These are phyloP conservation scores for Tausonia pullulans DNA, from an alignment of 1,284 basidiomycete genomes.

Conservation along the genomic window DNA sequence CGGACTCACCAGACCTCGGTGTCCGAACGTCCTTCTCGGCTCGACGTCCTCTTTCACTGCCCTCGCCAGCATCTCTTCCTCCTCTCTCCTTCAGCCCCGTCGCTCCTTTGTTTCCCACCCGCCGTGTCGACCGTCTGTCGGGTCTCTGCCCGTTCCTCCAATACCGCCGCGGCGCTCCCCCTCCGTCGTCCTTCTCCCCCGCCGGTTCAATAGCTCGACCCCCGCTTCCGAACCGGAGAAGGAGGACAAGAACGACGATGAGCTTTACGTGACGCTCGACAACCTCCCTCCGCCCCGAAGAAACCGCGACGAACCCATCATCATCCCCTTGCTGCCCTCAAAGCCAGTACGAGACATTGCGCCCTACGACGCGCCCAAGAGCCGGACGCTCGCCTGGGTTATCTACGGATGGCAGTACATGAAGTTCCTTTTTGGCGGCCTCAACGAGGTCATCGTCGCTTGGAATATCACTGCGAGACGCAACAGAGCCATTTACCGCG, in stretches of 20 bases:
- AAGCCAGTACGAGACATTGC: neutral
- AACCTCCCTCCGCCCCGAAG: no score
- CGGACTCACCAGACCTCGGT: neutral
- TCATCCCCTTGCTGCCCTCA: neutral
- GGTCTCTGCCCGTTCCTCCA: neutral
- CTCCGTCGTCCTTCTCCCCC: neutral
- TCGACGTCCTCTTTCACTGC: neutral
- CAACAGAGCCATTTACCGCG: neutral
- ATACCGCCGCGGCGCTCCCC: neutral
- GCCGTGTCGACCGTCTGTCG: neutral
- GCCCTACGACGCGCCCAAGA: neutral
- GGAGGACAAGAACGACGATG: no score
- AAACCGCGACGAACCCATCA: neutral
- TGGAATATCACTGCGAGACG: neutral
- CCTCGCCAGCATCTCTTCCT: neutral
- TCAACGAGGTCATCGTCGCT: neutral
- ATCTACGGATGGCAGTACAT: slow-evolving; percentile 1
- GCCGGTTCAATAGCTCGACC: neutral
- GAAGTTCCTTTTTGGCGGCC: neutral
- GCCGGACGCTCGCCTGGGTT: neutral
- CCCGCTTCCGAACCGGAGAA: no score
- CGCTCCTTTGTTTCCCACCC: neutral
- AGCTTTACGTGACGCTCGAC: no score
- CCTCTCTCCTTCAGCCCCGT: neutral
- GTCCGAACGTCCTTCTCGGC: neutral